Percentiles rank a stretch among this genome's conserved stretches.
phyloP scores from a whole-genome alignment of 2,329 filamentous ascomycete species.

The Botryotinia convoluta region DNA sequence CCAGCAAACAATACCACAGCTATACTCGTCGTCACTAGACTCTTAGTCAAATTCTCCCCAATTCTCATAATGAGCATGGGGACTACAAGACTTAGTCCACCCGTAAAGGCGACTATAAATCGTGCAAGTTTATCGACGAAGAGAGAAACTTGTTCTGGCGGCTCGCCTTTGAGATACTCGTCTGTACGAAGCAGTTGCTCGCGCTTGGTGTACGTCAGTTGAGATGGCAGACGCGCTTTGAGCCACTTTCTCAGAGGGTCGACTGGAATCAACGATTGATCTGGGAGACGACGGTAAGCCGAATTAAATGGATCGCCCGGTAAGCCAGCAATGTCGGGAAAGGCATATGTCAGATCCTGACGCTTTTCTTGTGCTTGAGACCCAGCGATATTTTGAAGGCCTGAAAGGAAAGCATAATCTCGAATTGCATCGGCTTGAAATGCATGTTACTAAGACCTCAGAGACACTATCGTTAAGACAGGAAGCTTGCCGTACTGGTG shows the following conservation, averaged over 20 bases:
- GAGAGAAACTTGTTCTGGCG: not conserved
- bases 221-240: not conserved
- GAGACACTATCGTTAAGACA: too few species aligned
- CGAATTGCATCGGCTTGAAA: not conserved
- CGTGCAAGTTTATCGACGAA: not conserved
- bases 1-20: slow-evolving; percentile 4
- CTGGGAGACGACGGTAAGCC: not conserved
- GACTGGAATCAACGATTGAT: not conserved
- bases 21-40: not conserved
- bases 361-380: not conserved
- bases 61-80: slow-evolving; percentile 1
- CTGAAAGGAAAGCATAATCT: not conserved
- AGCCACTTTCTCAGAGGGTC: not conserved
- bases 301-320: not conserved
- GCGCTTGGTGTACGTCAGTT: not conserved
- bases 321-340: not conserved
- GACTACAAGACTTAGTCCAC: not conserved
- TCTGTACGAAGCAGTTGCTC: not conserved
- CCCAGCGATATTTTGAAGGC: not conserved
- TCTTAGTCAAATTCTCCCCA: slow-evolving; percentile 2
- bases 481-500: not conserved
- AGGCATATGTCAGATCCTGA: not conserved
- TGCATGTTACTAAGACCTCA: too few species aligned
- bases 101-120: not conserved
- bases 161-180: not conserved